Conservation (phyloP, 176 grass and related monocot genomes). For the Alloteropsis semialata region DNA sequence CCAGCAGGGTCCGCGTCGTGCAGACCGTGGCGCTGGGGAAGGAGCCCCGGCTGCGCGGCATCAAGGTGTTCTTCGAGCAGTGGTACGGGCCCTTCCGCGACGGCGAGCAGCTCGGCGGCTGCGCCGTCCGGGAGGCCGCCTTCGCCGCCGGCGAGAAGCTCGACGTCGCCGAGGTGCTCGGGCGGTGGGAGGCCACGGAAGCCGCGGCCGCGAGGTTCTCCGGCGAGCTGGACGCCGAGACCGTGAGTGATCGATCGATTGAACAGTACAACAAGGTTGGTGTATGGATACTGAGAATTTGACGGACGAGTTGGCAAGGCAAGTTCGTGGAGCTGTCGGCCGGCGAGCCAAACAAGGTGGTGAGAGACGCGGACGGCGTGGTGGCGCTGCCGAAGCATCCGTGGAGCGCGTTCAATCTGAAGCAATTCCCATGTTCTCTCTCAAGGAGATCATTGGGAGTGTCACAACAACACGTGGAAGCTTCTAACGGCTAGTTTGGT, state of each 20-base stretch:
- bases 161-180: slow-evolving; percentile 38
- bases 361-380: too few species aligned
- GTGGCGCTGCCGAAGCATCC: too few species aligned
- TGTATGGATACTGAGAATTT: too few species aligned
- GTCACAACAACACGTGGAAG: too few species aligned
- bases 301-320: too few species aligned
- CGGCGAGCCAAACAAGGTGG: too few species aligned
- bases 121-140: slow-evolving; percentile 57
- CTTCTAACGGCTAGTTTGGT: too few species aligned
- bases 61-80: slow-evolving; percentile 89
- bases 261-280: too few species aligned
- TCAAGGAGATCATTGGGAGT: too few species aligned
- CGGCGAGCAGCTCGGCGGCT: slow-evolving; percentile 83
- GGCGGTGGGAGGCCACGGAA: slow-evolving; percentile 42
- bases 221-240: slow-evolving; percentile 29
- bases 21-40: slow-evolving; percentile 51
- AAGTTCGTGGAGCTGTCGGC: too few species aligned
- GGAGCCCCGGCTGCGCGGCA: slow-evolving; percentile 46
- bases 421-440: too few species aligned
- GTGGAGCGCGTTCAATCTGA: too few species aligned
- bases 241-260: slow-evolving; percentile 21
- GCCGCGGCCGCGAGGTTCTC: slow-evolving; percentile 47
- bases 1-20: slow-evolving; percentile 54
- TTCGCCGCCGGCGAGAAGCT: slow-evolving; percentile 69
- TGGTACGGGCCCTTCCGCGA: slow-evolving; percentile 79